Evolutionary conservation across 306 rosid species (phyloP).

Genomic region (Arachis stenosperma): DNA sequence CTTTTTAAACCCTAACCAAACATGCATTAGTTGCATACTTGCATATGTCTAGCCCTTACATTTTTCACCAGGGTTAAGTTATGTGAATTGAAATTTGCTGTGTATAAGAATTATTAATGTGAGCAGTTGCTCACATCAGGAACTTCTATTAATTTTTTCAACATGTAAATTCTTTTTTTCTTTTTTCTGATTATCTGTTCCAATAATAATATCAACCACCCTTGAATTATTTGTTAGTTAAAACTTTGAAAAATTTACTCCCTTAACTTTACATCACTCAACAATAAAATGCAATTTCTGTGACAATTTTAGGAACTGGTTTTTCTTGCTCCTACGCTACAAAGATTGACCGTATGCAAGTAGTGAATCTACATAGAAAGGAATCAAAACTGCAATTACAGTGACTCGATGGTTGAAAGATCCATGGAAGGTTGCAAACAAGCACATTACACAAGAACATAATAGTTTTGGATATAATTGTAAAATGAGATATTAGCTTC

Average conservation of each 20-base stretch:
- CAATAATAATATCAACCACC: conserved; percentile 1
- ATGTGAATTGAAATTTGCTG: conserved; percentile 36
- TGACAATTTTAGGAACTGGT: neutral
- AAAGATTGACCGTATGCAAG: conserved; percentile 1
- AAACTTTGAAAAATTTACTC: neutral
- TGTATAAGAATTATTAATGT: conserved; percentile 24
- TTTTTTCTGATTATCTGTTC: conserved; percentile 15
- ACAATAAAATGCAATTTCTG: neutral
- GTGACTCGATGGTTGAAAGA: neutral
- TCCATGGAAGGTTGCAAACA: conserved; percentile 3
- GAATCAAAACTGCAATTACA: conserved; percentile 24
- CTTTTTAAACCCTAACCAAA: too few species aligned
- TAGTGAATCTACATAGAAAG: conserved; percentile 27
- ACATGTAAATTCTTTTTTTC: conserved; percentile 16
- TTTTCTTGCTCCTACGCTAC: conserved; percentile 26
- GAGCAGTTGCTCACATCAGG: conserved; percentile 3
- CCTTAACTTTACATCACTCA: neutral
- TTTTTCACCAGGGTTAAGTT: conserved; percentile 49
- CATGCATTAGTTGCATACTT: conserved; percentile 18
- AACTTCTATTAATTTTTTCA: conserved; percentile 2
- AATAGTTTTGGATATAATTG: neutral
- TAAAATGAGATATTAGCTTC: conserved; percentile 8
- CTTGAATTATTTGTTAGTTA: neutral
- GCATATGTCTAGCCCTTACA: conserved; percentile 43
- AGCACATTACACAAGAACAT: conserved; percentile 6